phyloP scores from a whole-genome alignment of 148 eudicot genomes.

The Fallopia convolvulus region DNA sequence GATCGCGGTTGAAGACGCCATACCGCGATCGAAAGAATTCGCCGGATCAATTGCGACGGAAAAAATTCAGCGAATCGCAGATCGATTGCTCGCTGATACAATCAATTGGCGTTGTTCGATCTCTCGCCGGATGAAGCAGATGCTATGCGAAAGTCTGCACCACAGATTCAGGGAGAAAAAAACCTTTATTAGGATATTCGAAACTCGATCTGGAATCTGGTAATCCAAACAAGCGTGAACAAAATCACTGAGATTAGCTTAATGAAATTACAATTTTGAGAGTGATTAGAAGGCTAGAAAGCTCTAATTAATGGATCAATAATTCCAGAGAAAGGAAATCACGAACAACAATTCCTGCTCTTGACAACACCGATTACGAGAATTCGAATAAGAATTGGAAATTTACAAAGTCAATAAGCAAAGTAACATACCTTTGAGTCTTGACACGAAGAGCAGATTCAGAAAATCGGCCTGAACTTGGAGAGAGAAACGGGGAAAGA shows the following conservation, averaged over 20 bases:
- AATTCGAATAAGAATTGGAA: background rate
- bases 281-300: background rate
- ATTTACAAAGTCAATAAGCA: background rate
- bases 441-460: constrained; percentile 6
- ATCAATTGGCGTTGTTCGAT: background rate
- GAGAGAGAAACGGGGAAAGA: constrained; percentile 13
- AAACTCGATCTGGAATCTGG: background rate
- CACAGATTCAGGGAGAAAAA: background rate
- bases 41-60: constrained; percentile 8
- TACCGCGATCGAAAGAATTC: background rate
- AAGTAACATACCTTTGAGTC: background rate
- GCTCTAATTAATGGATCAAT: background rate
- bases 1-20: constrained; percentile 21
- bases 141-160: background rate
- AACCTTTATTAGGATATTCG: constrained; percentile 10
- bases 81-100: background rate
- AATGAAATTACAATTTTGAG: background rate
- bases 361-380: background rate
- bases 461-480: background rate
- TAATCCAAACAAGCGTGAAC: background rate
- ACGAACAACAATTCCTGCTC: background rate
- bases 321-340: background rate
- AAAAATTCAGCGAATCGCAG: background rate
- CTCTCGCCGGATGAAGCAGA: background rate
- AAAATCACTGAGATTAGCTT: background rate